Base-by-base conservation (phyloP, 2,329 filamentous ascomycete species). In the Pseudodiploospora longispora region DNA sequence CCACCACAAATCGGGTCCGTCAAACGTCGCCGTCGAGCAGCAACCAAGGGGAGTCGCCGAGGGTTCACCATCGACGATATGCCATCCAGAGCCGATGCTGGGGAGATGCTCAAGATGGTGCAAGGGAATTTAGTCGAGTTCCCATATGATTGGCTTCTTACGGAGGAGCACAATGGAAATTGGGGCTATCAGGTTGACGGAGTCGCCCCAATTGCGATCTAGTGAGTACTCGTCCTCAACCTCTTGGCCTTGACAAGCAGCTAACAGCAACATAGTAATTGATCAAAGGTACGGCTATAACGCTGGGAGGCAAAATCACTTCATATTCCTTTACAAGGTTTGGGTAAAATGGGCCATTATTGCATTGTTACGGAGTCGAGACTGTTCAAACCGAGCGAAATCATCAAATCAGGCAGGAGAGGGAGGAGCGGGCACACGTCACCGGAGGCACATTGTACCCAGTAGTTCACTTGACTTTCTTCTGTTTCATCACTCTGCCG, bases 161-260 rank as follows among this genome's bases (percentile, higher is more conserved):
- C 83, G 44, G 93, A 97, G 67, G 93, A 97, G 70, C 80, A 83
- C 58, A 90, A 88, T 52, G 87, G 89, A 45, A 95, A 96, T 60
- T 98, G 93, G 93, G 77, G 96, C 50, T 97, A 95, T 67, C 88
- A 91, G 59, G 87, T 97, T 44, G 93, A 98, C 64, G 85, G 94
- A 64, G 83, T 98, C 61, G 94, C 93, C 56, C 93, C 93, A 45
- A 73, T 98, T 66, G 89, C 96, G 68, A 97, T 98, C 58, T 98
- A 98, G 86, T 88, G 74, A 82, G 85, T 31, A 30, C 32, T 27
- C 6, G 10, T 8, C 28, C 10, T 8, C 28, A 19, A 29, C 30
- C 5, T 9, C 29, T 8, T 36, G 35, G n/a, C 6, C 29, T 12
- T 32, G 9, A 27, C 36, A 10, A 6, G 6, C 10, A 44, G 31